A percentile compares a stretch with the other conserved stretches of the same genome.
Evolutionary conservation across 495 filamentous ascomycete species (phyloP).

Genomic region (Oidiodendron maius): DNA sequence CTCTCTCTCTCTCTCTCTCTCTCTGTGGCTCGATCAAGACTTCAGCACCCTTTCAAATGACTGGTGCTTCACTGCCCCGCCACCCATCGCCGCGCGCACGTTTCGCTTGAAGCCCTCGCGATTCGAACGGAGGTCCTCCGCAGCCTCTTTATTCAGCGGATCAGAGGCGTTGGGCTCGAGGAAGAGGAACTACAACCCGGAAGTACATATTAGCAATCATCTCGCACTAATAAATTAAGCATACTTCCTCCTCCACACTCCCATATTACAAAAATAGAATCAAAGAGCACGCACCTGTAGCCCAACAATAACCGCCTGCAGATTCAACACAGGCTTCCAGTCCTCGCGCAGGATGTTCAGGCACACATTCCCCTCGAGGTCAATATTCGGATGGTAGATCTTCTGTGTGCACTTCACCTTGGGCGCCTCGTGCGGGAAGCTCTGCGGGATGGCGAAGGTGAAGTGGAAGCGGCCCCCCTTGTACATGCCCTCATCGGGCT

Average conservation of each 20-base stretch:
- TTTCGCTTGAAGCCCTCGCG: constrained; percentile 87
- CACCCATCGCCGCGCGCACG: constrained; percentile 74
- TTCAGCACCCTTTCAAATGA: constrained; percentile 71
- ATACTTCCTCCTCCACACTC: too few species aligned
- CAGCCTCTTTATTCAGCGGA: constrained; percentile 97
- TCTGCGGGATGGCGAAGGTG: constrained; percentile 84
- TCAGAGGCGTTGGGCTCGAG: constrained; percentile 95
- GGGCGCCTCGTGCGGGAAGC: constrained; percentile 95
- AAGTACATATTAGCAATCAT: constrained; percentile 9
- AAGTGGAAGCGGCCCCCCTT: constrained; percentile 85
- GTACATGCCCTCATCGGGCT: constrained; percentile 98
- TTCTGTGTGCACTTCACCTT: constrained; percentile 98
- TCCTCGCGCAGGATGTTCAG: constrained; percentile 95
- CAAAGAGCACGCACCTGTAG: constrained; percentile 71
- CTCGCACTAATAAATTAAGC: too few species aligned
- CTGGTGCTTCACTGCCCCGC: constrained; percentile 67
- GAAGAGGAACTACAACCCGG: constrained; percentile 70
- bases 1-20: background rate
- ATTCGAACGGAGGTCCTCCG: constrained; percentile 80
- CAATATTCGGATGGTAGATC: constrained; percentile 99
- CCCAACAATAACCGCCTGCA: constrained; percentile 95
- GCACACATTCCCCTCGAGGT: constrained; percentile 95
- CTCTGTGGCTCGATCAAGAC: constrained; percentile 7
- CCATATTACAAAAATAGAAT: too few species aligned
- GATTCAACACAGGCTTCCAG: constrained; percentile 96